Percentiles rank a stretch among this genome's conserved stretches.
Conservation (phyloP, 1,284 basidiomycete genomes). For the Schizophyllum amplum region DNA sequence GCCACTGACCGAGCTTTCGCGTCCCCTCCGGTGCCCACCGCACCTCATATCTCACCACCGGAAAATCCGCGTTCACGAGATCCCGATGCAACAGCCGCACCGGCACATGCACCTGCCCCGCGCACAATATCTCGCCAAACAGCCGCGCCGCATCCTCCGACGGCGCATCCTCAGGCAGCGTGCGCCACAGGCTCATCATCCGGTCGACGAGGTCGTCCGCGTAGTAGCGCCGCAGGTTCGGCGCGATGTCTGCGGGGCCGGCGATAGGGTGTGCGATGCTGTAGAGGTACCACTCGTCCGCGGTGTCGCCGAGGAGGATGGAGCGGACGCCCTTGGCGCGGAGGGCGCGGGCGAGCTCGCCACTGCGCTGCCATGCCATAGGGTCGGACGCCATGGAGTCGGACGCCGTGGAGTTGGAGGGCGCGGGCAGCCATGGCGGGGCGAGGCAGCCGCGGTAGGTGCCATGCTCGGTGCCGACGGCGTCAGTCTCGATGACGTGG, state of each 20-base stretch:
- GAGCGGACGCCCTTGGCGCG: constrained; percentile 51
- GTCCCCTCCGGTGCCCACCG: constrained; percentile 58
- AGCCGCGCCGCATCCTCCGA: constrained; percentile 34
- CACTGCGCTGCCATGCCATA: constrained; percentile 61
- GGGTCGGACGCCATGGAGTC: too few species aligned
- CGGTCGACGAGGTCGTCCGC: constrained; percentile 34
- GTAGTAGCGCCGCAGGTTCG: constrained; percentile 58
- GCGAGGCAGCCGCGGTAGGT: constrained; percentile 66
- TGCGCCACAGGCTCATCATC: constrained; percentile 39
- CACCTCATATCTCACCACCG: constrained; percentile 61
- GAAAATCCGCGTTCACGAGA: constrained; percentile 44
- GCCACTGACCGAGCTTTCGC: constrained; percentile 37
- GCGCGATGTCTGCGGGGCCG: constrained; percentile 36
- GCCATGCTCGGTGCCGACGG: constrained; percentile 39
- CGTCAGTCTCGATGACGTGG: constrained; percentile 46
- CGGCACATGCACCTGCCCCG: constrained; percentile 65
- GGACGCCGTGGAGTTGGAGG: too few species aligned
- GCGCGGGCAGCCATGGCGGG: constrained; percentile 40
- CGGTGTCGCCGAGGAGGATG: constrained; percentile 59
- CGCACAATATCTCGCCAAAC: constrained; percentile 56
- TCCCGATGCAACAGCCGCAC: constrained; percentile 58
- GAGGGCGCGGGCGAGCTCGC: constrained; percentile 47
- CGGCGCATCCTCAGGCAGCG: constrained; percentile 27
- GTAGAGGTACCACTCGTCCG: constrained; percentile 74
- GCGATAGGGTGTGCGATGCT: constrained; percentile 55